Conservation (phyloP, 148 eudicot species). For the Mesembryanthemum crystallinum region DNA sequence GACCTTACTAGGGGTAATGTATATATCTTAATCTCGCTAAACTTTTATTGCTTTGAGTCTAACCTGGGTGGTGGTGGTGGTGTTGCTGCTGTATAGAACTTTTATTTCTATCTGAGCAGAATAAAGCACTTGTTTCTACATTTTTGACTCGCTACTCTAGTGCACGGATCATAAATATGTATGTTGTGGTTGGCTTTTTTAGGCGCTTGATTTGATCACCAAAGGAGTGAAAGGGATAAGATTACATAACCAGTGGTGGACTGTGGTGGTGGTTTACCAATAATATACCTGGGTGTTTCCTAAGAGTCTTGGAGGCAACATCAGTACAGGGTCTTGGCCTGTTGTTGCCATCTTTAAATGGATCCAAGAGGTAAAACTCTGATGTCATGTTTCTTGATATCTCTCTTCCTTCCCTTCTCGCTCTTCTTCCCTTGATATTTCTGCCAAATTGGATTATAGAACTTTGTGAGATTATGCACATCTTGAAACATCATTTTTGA, state of each 20-base stretch:
- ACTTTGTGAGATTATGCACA: too few relatives aligned
- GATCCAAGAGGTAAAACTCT: constrained; percentile 72
- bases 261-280: too few relatives aligned
- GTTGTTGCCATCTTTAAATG: constrained; percentile 88
- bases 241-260: constrained; percentile 97
- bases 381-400: not conserved
- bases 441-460: not conserved
- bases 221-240: constrained; percentile 90
- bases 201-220: constrained; percentile 81
- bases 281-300: constrained; percentile 93
- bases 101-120: too few relatives aligned
- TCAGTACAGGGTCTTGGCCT: constrained; percentile 63
- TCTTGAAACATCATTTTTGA: not conserved
- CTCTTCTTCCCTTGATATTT: not conserved
- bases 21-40: too few relatives aligned
- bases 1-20: too few relatives aligned
- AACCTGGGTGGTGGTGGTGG: too few relatives aligned
- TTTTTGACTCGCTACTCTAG: too few relatives aligned
- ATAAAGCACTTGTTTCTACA: too few relatives aligned
- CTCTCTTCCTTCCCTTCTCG: not conserved
- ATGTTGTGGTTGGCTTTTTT: constrained; percentile 8
- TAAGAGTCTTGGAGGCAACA: constrained; percentile 80
- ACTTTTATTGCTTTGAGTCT: too few relatives aligned
- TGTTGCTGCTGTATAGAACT: too few relatives aligned
- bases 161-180: not conserved